Evolutionary conservation across 176 grass and related monocot genomes (phyloP), one percentile per base, ranked within the genome.

Genomic region (Oropetium thomaeum): DNA sequence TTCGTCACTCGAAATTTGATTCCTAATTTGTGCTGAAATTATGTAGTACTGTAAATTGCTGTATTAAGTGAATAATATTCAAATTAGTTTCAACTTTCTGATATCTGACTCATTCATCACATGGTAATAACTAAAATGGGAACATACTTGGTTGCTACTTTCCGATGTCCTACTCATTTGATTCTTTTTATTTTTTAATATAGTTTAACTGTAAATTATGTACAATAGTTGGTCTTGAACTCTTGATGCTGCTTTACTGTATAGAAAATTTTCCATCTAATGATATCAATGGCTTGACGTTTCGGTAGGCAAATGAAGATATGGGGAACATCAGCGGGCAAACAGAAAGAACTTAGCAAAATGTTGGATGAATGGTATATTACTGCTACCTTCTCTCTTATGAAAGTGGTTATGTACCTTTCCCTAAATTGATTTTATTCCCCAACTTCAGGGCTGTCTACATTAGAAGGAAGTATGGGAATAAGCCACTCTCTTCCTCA

Each of bases 291-390:
- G 23, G 82, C 25, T 7, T 41, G 83, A 30, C 49, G 34, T 78
- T 40, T 82, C 84, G 58, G 57, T 74, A 98, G 91, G 81, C 95
- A 94, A 72, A 92, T 98, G 95, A 88, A 90, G 77, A 94, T 37
- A 61, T 98, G 90, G 91, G 91, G 95, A 75, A 98, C 88, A 80
- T 98, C 91, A 86, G 49, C 79, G 37, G 82, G 74, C 58, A 98
- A 90, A 78, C 91, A 98, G 83, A 91, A 60, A 77, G 83, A 98
- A 45, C 91, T 98, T 81, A 82, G 81, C 75, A 92, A 94, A 94
- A 90, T 98, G 95, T 81, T 98, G 88, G 95, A 98, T 29, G 91
- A 98, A 90, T 98, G 91, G 95, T 98, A 98, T 83, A 34, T 44
- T 42, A 55, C 77, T 64, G 19, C 31, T 59, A 70, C 28, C 68